Conservation (phyloP, 2,329 filamentous ascomycete genomes). For the Diplodia intermedia region DNA sequence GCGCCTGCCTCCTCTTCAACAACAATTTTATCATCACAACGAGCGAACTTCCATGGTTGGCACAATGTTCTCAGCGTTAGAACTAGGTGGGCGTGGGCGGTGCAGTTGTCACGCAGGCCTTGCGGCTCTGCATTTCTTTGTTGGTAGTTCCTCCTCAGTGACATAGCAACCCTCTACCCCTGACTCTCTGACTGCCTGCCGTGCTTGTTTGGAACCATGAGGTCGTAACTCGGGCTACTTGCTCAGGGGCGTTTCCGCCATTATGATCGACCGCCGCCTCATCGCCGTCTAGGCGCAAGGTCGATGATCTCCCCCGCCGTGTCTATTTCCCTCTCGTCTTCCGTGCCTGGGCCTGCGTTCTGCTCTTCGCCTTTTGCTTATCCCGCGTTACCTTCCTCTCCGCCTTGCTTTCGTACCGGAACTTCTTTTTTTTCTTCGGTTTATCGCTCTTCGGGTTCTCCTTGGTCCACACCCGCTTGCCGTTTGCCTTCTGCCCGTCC, state of each 20-base stretch:
- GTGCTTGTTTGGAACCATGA: slow-evolving; percentile 14
- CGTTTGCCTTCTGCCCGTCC: slow-evolving; percentile 52
- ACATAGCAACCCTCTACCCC: slow-evolving; percentile 33
- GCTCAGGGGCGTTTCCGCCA: slow-evolving; percentile 2
- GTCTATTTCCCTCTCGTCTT: slow-evolving; percentile 40
- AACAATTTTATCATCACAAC: slow-evolving; percentile 23
- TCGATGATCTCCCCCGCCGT: neutral
- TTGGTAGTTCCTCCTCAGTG: slow-evolving; percentile 36
- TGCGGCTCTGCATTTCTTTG: slow-evolving; percentile 33
- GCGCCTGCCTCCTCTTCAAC: slow-evolving; percentile 21
- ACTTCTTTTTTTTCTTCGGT: slow-evolving; percentile 86
- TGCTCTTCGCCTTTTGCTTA: slow-evolving; percentile 73
- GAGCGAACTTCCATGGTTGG: slow-evolving; percentile 25
- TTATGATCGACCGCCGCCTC: slow-evolving; percentile 4
- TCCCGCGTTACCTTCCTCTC: slow-evolving; percentile 70
- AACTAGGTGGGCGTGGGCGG: slow-evolving; percentile 16
- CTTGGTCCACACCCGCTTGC: slow-evolving; percentile 59
- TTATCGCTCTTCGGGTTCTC: slow-evolving; percentile 55
- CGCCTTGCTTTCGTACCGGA: slow-evolving; percentile 87
- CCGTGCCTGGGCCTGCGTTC: slow-evolving; percentile 69
- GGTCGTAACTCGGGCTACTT: slow-evolving; percentile 10
- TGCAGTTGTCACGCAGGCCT: slow-evolving; percentile 22
- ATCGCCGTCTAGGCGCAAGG: neutral
- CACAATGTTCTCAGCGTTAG: slow-evolving; percentile 25
- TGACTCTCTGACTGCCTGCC: slow-evolving; percentile 13